Evolutionary conservation across 768 basidiomycete species (phyloP), one percentile per base, ranked within the genome.

Genomic region (Agrocybe praecox): DNA sequence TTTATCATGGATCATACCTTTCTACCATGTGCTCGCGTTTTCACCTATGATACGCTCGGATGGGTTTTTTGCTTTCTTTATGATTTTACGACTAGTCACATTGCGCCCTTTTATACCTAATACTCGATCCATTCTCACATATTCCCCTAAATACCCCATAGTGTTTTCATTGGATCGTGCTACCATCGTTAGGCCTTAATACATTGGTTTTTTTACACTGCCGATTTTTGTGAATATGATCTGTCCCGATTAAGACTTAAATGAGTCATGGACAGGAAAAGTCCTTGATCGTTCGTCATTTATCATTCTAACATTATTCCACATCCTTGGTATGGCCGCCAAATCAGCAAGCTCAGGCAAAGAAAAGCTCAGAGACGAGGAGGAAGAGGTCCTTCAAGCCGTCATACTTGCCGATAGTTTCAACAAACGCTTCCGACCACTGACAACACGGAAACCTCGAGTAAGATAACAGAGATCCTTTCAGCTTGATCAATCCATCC

Each of bases 331-430:
- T 58, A 93, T 94, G 91, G 81, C 85, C 10, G 81, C 89, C 22
- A 92, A 91, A 74, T 72, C 76, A 46, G 63, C 79, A 7, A 67
- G 67, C 52, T 60, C 69, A 52, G 77, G 77, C 43, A 89, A 89
- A 64, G 89, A 90, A 62, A 87, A 87, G 58, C 70, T 85, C 14
- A 76, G 84, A 34, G 81, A 80, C 49, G 86, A 87, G 14, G 88
- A 94, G 49, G 92, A 95, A 52, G 90, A 97, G 49, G 86, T 92
- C 18, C 77, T 98, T 0, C 96, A 98, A 67, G 96, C 96, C 17
- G 91, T 98, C 54, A 87, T 99, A 44, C 87, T 99, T 42, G 94
- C 96, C 11, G 96, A 99, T 70, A 95, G 93, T 62, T 97, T 96
- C 77, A 96, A 97, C 79, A 90, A 88, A 66, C 84, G 94, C 53